Evolutionary conservation across 2,329 filamentous ascomycete species (phyloP).

Genomic region (Arthrocladium fulminans): DNA sequence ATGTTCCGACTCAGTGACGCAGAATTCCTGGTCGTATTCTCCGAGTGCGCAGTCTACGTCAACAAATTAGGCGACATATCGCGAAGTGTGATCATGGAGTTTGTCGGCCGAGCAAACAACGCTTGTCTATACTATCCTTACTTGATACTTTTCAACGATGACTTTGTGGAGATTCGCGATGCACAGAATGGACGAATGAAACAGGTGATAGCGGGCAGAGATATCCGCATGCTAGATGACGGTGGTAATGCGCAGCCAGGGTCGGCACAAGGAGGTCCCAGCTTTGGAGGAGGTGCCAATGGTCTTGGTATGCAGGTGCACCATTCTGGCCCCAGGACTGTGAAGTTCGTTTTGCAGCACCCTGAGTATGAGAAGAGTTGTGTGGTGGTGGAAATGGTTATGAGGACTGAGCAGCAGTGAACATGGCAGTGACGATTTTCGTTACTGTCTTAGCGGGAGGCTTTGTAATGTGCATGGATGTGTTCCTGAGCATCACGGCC

Average conservation of each 20-base stretch:
- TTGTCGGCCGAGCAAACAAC: constrained; percentile 82
- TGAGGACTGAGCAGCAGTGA: constrained; percentile 31
- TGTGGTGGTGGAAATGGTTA: constrained; percentile 80
- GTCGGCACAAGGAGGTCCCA: constrained; percentile 37
- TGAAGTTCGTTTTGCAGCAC: constrained; percentile 94
- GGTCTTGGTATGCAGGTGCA: constrained; percentile 27
- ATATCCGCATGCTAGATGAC: constrained; percentile 85
- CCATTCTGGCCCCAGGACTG: constrained; percentile 51
- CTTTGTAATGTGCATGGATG: background rate
- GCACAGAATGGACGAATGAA: constrained; percentile 88
- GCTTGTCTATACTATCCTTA: constrained; percentile 88
- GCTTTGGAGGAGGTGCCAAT: constrained; percentile 31
- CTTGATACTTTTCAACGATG: constrained; percentile 83
- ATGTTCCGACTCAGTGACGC: constrained; percentile 94
- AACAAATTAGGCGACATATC: constrained; percentile 97
- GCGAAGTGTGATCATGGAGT: constrained; percentile 93
- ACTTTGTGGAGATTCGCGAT: constrained; percentile 95
- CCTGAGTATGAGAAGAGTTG: constrained; percentile 76
- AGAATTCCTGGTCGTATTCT: constrained; percentile 88
- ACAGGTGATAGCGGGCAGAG: constrained; percentile 86
- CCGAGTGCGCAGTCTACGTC: constrained; percentile 93
- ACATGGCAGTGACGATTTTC: background rate
- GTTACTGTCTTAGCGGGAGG: background rate
- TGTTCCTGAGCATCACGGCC: background rate
- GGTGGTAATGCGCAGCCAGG: constrained; percentile 50